Conservation (phyloP, 2,329 filamentous ascomycete species). For the Cordyceps cateniannulata region DNA sequence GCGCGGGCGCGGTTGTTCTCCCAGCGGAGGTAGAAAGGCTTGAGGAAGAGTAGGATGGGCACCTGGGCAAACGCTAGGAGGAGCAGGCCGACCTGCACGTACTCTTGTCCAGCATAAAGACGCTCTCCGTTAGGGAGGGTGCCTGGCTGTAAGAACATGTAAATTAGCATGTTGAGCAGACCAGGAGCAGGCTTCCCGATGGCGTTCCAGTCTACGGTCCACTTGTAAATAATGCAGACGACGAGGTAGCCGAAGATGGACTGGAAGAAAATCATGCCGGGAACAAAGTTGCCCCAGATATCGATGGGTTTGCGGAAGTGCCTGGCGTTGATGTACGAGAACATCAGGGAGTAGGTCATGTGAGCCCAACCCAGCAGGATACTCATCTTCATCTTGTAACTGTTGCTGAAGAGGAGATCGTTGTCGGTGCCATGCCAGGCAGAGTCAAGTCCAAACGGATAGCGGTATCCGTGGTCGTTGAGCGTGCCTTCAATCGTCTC, state of each 20-base stretch:
- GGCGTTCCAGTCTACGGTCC: constrained; percentile 77
- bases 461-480: constrained; percentile 66
- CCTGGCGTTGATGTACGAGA: constrained; percentile 85
- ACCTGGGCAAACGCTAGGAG: constrained; percentile 81
- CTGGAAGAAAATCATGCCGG: constrained; percentile 99
- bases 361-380: constrained; percentile 95
- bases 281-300: constrained; percentile 95
- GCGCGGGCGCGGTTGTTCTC: constrained; percentile 87
- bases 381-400: constrained; percentile 99
- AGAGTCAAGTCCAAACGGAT: constrained; percentile 93
- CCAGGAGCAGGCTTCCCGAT: constrained; percentile 67
- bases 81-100: constrained; percentile 70
- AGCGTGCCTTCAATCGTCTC: constrained; percentile 60
- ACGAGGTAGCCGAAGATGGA: constrained; percentile 96
- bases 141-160: constrained; percentile 95
- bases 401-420: constrained; percentile 91
- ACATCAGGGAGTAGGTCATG: constrained; percentile 97
- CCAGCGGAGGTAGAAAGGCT: constrained; percentile 90
- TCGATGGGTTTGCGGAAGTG: constrained; percentile 95
- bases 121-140: constrained; percentile 49
- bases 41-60: constrained; percentile 84
- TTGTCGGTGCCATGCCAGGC: constrained; percentile 97
- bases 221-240: constrained; percentile 93
- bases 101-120: constrained; percentile 71
- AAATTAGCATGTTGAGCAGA: constrained; percentile 97